phyloP scores from a whole-genome alignment of 2,329 filamentous ascomycete genomes.

The Exophiala phaeomuriformis region DNA sequence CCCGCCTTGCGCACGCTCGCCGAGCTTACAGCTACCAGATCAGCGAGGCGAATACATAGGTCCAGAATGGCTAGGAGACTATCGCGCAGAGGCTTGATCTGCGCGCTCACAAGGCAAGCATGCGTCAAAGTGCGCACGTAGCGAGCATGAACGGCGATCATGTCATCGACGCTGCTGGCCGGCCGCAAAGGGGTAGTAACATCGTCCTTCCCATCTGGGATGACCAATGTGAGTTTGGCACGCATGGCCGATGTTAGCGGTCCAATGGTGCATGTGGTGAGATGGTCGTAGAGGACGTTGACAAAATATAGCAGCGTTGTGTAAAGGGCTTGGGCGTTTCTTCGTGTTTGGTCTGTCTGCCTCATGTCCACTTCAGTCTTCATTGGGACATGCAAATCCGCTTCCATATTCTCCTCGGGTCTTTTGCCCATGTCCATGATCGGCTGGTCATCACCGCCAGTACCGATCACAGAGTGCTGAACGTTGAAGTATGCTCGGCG shows the following conservation, averaged over 20 bases:
- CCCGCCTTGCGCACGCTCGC: too few species aligned
- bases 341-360: background rate
- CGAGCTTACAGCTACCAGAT: constrained; percentile 35
- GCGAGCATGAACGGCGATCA: constrained; percentile 62
- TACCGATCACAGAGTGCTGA: constrained; percentile 31
- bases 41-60: constrained; percentile 61
- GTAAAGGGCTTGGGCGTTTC: constrained; percentile 43
- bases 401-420: too few species aligned
- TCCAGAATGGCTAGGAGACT: constrained; percentile 71
- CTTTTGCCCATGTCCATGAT: too few species aligned
- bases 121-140: constrained; percentile 59
- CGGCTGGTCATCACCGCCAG: constrained; percentile 5
- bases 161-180: constrained; percentile 69
- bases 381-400: too few species aligned
- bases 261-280: constrained; percentile 64
- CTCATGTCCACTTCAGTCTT: background rate
- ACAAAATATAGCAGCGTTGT: constrained; percentile 71
- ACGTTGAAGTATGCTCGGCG: constrained; percentile 38
- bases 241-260: constrained; percentile 53
- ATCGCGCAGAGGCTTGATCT: constrained; percentile 62
- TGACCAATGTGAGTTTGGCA: constrained; percentile 40
- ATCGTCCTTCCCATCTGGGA: too few species aligned
- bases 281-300: constrained; percentile 65
- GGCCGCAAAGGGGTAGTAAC: constrained; percentile 24
- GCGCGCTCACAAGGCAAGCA: constrained; percentile 62